Percentiles rank a stretch among this genome's conserved stretches.
phyloP scores from a whole-genome alignment of 768 basidiomycete species.

The Tricholomella constricta region DNA sequence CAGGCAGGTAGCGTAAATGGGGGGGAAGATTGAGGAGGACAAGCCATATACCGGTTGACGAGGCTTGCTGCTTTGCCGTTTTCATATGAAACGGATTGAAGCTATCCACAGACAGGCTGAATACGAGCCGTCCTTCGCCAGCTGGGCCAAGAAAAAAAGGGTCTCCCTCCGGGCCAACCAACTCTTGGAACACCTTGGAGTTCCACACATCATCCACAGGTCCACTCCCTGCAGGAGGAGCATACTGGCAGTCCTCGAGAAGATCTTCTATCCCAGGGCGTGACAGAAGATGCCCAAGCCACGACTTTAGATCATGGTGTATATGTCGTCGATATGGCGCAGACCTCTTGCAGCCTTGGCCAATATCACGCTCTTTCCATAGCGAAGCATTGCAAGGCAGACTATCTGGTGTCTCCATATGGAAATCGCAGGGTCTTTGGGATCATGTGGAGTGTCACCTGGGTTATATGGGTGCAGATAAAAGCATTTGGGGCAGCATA shows the following conservation, averaged over 20 bases:
- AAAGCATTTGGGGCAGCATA: too few relatives aligned
- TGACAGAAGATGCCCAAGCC: constrained; percentile 27
- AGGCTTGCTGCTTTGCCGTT: too few relatives aligned
- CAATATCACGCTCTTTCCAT: constrained; percentile 17
- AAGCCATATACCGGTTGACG: too few relatives aligned
- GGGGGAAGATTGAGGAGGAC: too few relatives aligned
- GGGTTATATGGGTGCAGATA: constrained; percentile 20
- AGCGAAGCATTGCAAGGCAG: constrained; percentile 14
- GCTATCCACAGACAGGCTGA: too few relatives aligned
- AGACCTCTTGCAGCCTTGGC: not conserved
- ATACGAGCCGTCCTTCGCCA: too few relatives aligned
- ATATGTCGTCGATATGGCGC: constrained; percentile 17
- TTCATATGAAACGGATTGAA: too few relatives aligned
- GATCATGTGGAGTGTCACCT: too few relatives aligned
- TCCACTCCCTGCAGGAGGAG: not conserved
- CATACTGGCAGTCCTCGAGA: constrained; percentile 16
- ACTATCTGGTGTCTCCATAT: constrained; percentile 17
- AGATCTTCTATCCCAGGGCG: constrained; percentile 27
- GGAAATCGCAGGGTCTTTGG: not conserved
- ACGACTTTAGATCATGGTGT: constrained; percentile 24
- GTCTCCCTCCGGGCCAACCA: constrained; percentile 19
- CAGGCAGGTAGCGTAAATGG: constrained; percentile 11
- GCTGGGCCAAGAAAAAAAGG: constrained; percentile 20
- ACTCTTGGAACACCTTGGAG: constrained; percentile 13
- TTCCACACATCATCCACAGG: constrained; percentile 22